phyloP scores from a whole-genome alignment of 2,329 filamentous ascomycete species.

The Alternaria burnsii region DNA sequence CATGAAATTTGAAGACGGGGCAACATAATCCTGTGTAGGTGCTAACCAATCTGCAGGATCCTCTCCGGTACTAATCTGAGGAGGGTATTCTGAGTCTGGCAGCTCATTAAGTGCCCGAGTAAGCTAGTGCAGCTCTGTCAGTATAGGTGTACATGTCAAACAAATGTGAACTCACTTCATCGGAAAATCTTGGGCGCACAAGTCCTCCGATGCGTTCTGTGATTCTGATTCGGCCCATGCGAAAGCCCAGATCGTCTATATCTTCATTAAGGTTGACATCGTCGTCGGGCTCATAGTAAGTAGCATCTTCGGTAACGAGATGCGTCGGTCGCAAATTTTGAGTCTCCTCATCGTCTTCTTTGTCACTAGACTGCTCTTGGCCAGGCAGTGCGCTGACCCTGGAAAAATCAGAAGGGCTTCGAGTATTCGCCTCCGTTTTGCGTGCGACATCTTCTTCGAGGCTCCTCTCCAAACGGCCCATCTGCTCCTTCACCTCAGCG shows the following conservation, averaged over 20 bases:
- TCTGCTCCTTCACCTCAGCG: conserved; percentile 80
- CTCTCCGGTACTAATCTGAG: conserved; percentile 21
- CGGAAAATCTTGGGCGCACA: conserved; percentile 72
- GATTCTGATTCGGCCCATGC: conserved; percentile 74
- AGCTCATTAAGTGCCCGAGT: conserved; percentile 42
- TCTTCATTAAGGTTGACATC: conserved; percentile 74
- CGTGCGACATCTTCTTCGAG: conserved; percentile 73
- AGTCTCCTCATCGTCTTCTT: conserved; percentile 65
- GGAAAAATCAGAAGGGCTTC: conserved; percentile 1
- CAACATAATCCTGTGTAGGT: conserved; percentile 72
- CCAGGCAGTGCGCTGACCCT: conserved; percentile 29
- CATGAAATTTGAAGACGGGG: conserved; percentile 72
- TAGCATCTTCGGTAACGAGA: conserved; percentile 70
- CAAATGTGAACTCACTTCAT: conserved; percentile 65
- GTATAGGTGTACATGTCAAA: background rate
- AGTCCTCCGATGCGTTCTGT: conserved; percentile 78
- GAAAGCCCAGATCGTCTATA: conserved; percentile 75
- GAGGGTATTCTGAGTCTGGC: conserved; percentile 17
- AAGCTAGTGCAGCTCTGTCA: conserved; percentile 32
- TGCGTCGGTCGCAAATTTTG: conserved; percentile 68
- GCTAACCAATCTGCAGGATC: conserved; percentile 61
- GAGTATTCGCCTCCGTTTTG: conserved; percentile 34
- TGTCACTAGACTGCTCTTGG: conserved; percentile 62
- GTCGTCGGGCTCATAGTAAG: conserved; percentile 70
- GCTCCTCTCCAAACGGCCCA: conserved; percentile 74